These are phyloP conservation scores for Pleurotus citrinopileatus DNA, from an alignment of 768 basidiomycete genomes.

Conservation along the genomic window DNA sequence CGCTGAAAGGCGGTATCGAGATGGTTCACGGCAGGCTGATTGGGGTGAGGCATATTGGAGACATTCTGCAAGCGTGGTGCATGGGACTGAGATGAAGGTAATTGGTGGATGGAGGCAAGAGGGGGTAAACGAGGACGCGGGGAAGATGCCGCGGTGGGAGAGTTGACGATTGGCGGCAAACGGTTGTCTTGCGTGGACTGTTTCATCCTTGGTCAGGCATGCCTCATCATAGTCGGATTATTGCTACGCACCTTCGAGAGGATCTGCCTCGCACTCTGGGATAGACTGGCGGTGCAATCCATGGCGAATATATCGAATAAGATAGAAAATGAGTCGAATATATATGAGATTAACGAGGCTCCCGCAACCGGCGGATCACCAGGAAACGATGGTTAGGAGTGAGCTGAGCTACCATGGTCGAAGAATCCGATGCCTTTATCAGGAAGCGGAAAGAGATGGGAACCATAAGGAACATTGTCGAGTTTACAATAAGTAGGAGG, in stretches of 20 bases:
- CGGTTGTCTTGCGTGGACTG: not conserved
- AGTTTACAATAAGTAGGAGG: constrained; percentile 4
- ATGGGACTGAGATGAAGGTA: constrained; percentile 2
- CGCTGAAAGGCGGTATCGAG: constrained; percentile 28
- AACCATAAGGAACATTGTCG: constrained; percentile 2
- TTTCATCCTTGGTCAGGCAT: not conserved
- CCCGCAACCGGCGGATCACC: constrained; percentile 2
- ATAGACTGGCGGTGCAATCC: not conserved
- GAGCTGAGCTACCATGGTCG: constrained; percentile 1
- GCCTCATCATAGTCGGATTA: not conserved
- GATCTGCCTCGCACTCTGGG: not conserved
- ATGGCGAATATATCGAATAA: not conserved
- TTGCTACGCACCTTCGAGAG: not conserved
- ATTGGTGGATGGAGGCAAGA: not conserved
- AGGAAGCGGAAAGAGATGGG: not conserved
- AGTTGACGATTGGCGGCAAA: not conserved
- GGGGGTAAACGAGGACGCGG: not conserved
- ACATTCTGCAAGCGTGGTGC: constrained; percentile 3
- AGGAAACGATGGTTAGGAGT: not conserved
- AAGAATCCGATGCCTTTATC: not conserved
- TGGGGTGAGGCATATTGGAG: not conserved
- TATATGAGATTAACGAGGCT: not conserved
- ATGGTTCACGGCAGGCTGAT: not conserved
- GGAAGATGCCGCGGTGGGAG: not conserved
- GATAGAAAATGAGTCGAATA: not conserved